A percentile compares a stretch with the other conserved stretches of the same genome.
Conservation (phyloP, 306 rosid species). For the Ammopiptanthus mongolicus region DNA sequence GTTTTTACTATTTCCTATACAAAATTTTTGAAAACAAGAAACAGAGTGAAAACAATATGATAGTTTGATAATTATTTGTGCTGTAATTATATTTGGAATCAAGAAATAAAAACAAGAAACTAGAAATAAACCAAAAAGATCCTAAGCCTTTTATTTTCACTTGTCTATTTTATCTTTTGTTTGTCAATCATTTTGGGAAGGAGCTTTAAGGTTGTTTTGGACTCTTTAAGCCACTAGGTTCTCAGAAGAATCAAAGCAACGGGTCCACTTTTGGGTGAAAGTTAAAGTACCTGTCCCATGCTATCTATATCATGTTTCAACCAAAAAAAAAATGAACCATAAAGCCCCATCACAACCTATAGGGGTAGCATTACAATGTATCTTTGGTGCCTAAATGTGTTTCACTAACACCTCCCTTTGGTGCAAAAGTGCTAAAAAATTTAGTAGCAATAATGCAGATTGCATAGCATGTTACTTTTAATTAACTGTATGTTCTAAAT, state of each 20-base stretch:
- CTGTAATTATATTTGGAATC: too few species aligned
- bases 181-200: slow-evolving; percentile 27
- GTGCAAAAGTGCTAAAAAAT: not conserved
- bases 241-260: slow-evolving; percentile 28
- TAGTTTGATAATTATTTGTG: too few species aligned
- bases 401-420: slow-evolving; percentile 17
- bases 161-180: slow-evolving; percentile 18
- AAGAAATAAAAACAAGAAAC: too few species aligned
- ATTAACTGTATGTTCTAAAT: not conserved
- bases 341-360: slow-evolving; percentile 25
- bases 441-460: not conserved
- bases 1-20: too few species aligned
- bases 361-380: slow-evolving; percentile 14
- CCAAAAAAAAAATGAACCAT: slow-evolving; percentile 16
- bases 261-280: slow-evolving; percentile 44
- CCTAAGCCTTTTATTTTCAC: not conserved
- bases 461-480: not conserved
- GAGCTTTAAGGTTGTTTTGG: slow-evolving; percentile 37
- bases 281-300: slow-evolving; percentile 35
- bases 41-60: too few species aligned
- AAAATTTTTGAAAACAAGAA: too few species aligned
- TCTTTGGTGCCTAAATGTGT: slow-evolving; percentile 19
- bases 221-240: slow-evolving; percentile 53
- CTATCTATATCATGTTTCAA: not conserved
- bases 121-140: too few species aligned